Base-by-base conservation (phyloP, 495 filamentous ascomycete species). In the Aspergillus saccharolyticus region DNA sequence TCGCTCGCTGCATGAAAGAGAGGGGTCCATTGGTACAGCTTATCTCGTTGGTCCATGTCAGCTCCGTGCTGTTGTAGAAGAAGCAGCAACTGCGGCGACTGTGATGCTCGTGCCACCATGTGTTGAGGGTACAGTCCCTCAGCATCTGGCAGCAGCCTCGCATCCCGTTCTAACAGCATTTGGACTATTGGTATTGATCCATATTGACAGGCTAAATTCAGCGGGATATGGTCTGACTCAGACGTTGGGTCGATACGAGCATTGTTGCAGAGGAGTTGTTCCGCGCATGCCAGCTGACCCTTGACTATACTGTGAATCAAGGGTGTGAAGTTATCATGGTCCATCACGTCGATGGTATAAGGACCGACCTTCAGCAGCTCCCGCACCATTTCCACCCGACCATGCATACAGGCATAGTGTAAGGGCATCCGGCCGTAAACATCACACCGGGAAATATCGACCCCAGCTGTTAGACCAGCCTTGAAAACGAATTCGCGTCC, bases 91-190 rank as follows among this genome's bases (percentile, higher is more conserved):
- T 88, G 77, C 5, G 90, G 88, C 1, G 83, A 89, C 62, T 89
- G 85, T 5, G 91, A 91, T 47, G 92, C 95, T 24, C 94, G 83
- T 16, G 95, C 95, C 10, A 97, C 93, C 55, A 97, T 85, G 72
- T 98, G 94, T 65, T 98, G 94, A n/a, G 94, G 94, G 69, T 90
- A 97, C 6, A 98, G 80, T 0, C 94, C 94, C 75, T 97, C 95
- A 1, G 94, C 95, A 72, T 98, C 94, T 10, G 94, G 85, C 12
- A 96, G 75, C 53, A 98, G 82, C 51, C 77, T 74, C 14, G 93
- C 90, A 7, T 84, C 81, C 52, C 87, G 82, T 65, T 90, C 84
- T 22, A 98, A 80, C 4, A 98, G 81, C 54, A 95, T 80, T 64
- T 89, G 83, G 19, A 92, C 90, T 57, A 96, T 96, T 3, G 82